These are phyloP conservation scores for Ophiostoma pallidulum DNA, from an alignment of 2,329 filamentous ascomycete species.

Conservation along the genomic window DNA sequence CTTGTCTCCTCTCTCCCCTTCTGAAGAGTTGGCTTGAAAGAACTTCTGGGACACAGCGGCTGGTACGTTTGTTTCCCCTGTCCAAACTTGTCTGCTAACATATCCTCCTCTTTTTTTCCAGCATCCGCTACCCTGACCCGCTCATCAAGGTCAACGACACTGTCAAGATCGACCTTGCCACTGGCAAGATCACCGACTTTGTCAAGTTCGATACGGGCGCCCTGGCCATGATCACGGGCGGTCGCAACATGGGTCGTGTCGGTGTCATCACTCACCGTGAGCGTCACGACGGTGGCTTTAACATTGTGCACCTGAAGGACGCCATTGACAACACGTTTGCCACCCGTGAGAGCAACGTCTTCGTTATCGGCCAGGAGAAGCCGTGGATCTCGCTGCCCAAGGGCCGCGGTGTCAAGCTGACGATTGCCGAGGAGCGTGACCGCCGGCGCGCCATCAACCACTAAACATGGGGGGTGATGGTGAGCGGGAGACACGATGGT, in stretches of 20 bases:
- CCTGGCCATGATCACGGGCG: constrained; percentile 97
- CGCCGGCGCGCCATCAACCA: constrained; percentile 70
- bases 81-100: constrained; percentile 30
- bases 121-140: constrained; percentile 98
- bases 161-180: constrained; percentile 95
- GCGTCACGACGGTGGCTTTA: constrained; percentile 99
- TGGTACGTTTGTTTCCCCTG: constrained; percentile 38
- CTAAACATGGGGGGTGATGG: constrained; percentile 9
- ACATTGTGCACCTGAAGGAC: constrained; percentile 99
- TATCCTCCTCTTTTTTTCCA: constrained; percentile 30
- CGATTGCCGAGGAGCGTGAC: constrained; percentile 98
- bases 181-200: constrained; percentile 96
- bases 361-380: constrained; percentile 97
- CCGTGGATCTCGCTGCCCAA: constrained; percentile 99
- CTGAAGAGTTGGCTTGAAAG: constrained; percentile 19
- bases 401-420: constrained; percentile 99
- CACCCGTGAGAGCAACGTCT: constrained; percentile 98
- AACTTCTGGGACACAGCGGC: constrained; percentile 32
- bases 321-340: constrained; percentile 99
- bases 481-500: neutral
- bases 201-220: constrained; percentile 98
- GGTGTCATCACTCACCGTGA: constrained; percentile 99
- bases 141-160: constrained; percentile 99
- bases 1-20: neutral
- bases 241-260: constrained; percentile 99